These are phyloP conservation scores for Fraxinus sp. DNA, from an alignment of 305 asterid species.

Conservation along the genomic window DNA sequence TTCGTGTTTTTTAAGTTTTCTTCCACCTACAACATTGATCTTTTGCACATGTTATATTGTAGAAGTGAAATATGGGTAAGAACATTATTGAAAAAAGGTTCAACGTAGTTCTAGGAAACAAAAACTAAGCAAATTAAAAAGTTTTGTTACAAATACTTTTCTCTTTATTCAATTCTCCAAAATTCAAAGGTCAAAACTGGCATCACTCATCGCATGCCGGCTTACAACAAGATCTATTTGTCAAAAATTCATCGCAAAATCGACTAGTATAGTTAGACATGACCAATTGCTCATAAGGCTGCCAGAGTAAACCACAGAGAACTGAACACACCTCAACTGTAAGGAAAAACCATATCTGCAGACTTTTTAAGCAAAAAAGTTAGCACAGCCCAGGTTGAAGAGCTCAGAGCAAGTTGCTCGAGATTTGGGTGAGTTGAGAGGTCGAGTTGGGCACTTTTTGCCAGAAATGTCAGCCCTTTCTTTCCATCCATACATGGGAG, in stretches of 20 bases:
- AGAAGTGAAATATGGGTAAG: neutral
- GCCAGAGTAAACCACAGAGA: neutral
- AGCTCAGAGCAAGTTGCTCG: neutral
- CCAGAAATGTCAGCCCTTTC: neutral
- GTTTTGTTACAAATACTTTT: neutral
- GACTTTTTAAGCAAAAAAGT: neutral
- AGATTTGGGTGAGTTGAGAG: neutral
- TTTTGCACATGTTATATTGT: neutral
- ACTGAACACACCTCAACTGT: neutral
- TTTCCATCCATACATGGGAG: neutral
- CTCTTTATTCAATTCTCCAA: neutral
- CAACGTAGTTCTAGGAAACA: neutral
- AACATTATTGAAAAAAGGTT: neutral
- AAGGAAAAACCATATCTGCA: neutral
- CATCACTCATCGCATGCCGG: neutral
- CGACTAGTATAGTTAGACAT: neutral
- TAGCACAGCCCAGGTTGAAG: neutral
- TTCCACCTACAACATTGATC: neutral
- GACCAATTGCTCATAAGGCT: neutral
- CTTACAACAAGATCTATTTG: neutral
- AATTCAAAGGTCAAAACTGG: neutral
- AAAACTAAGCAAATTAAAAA: neutral
- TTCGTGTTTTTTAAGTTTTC: neutral
- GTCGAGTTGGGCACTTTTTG: neutral
- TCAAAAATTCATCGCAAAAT: neutral